Evolutionary conservation across 2,329 filamentous ascomycete species (phyloP), one percentile per base, ranked within the genome.

Genomic region (Claviceps africana): DNA sequence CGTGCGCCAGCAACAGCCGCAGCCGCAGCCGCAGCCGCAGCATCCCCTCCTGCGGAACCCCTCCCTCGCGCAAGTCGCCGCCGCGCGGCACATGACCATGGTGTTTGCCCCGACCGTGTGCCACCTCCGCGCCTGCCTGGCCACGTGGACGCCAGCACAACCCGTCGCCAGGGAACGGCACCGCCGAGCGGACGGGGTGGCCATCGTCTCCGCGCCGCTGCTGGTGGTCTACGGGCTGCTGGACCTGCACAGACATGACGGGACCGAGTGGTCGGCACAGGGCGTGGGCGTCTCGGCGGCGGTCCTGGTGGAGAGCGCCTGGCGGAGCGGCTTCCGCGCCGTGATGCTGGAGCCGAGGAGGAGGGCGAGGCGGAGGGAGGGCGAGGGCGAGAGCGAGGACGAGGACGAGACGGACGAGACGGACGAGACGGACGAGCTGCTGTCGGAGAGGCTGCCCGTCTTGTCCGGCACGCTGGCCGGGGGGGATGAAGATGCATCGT

Each of bases 91-190:
- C 59, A 76, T 94, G 56, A 79, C 78, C 51, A 66, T 90, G 9
- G 70, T 79, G 37, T 96, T 94, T 67, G 78, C 81, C 51, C 81
- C 87, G 0, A 88, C 85, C 2, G 76, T 93, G 51, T 81, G 85
- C 22, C 82, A 86, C 64, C 77, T 95, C 7, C 83, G 88, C 51
- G 87, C 87, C 37, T 87, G 84, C 60, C 73, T 96, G 19, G 73
- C 84, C 43, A 73, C 79, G 50, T 76, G 79, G 54, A 68, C 68
- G 19, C 56, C 65, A 30, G 1, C 63, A 69, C 52, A 69, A 70
- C 9, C 31, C 31, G 31, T 10, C 13, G 31, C 31, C 31, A 10
- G 13, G 9, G 13, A 33, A 10, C 3, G 11, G 33, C 33, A 3
- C 13, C 33, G 3, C 33, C 13, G 33, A 4, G 2, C 13, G 33